Percentiles rank a stretch among this genome's conserved stretches.
These are phyloP conservation scores for Bacterosira constricta DNA, from an alignment of 108 stramenopile genomes.

Conservation along the genomic window DNA sequence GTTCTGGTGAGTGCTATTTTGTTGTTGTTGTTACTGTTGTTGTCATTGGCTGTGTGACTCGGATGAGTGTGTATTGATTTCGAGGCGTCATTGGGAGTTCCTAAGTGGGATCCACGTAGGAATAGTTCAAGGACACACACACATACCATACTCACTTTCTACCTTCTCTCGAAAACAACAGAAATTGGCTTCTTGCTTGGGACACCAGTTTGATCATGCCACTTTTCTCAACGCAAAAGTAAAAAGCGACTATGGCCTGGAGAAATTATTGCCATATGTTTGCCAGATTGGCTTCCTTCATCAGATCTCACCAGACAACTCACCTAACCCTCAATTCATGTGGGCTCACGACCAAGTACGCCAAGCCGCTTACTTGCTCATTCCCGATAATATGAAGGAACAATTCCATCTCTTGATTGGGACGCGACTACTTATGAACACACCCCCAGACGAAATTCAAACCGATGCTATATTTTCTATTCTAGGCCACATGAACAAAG, in stretches of 20 bases:
- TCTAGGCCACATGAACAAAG: conserved; percentile 41
- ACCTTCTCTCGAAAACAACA: too few relatives aligned
- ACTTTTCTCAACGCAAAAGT: too few relatives aligned
- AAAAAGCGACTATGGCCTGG: too few relatives aligned
- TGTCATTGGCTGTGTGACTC: background rate
- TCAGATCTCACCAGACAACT: conserved; percentile 7
- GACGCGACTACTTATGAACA: conserved; percentile 26
- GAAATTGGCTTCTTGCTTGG: too few relatives aligned
- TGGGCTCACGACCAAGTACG: conserved; percentile 68
- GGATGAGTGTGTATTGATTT: background rate
- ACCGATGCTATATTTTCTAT: conserved; percentile 37
- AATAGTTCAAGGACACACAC: too few relatives aligned
- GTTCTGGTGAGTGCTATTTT: conserved; percentile 41
- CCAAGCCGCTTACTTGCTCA: conserved; percentile 51
- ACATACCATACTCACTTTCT: too few relatives aligned
- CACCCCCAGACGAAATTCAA: conserved; percentile 29
- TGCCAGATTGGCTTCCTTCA: conserved; percentile 7
- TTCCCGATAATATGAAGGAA: conserved; percentile 34
- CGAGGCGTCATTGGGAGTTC: too few relatives aligned
- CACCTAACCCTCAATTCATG: too few relatives aligned
- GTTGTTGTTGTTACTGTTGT: conserved; percentile 35
- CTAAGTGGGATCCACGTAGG: too few relatives aligned
- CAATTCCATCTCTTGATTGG: conserved; percentile 55
- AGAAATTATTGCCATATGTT: conserved; percentile 28
- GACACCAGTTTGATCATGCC: too few relatives aligned